A percentile compares a stretch with the other conserved stretches of the same genome.
phyloP scores from a whole-genome alignment of 441 rosid species.

The Aleurites moluccanus region DNA sequence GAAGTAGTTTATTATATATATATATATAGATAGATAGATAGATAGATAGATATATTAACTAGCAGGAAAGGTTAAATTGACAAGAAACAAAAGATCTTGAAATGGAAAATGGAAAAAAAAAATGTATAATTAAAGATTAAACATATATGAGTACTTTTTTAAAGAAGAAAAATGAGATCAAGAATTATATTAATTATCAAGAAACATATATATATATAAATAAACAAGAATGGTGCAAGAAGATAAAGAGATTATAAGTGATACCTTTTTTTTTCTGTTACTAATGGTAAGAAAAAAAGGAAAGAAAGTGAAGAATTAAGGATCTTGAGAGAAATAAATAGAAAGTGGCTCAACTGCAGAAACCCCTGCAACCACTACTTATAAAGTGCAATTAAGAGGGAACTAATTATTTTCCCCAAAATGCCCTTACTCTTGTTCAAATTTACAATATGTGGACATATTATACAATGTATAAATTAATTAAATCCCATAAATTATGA shows the following conservation, averaged over 20 bases:
- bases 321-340: neutral
- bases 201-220: neutral
- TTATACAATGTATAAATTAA: neutral
- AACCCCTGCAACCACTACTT: conserved; percentile 21
- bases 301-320: neutral
- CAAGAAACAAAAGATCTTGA: neutral
- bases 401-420: conserved; percentile 19
- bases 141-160: too few relatives aligned
- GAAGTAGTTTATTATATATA: too few relatives aligned
- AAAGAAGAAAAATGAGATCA: neutral
- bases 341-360: conserved; percentile 18
- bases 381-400: conserved; percentile 25
- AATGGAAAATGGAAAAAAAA: neutral
- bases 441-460: neutral
- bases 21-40: too few relatives aligned
- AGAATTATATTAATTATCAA: neutral
- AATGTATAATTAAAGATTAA: too few relatives aligned
- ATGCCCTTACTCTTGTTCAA: conserved; percentile 14
- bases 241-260: neutral
- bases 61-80: neutral
- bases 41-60: too few relatives aligned
- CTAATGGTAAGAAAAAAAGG: too few relatives aligned
- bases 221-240: neutral
- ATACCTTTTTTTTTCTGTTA: neutral
- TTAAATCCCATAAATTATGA: neutral